A percentile compares a stretch with the other conserved stretches of the same genome.
Evolutionary conservation across 768 basidiomycete species (phyloP).

Genomic region (Filobasidium floriforme): DNA sequence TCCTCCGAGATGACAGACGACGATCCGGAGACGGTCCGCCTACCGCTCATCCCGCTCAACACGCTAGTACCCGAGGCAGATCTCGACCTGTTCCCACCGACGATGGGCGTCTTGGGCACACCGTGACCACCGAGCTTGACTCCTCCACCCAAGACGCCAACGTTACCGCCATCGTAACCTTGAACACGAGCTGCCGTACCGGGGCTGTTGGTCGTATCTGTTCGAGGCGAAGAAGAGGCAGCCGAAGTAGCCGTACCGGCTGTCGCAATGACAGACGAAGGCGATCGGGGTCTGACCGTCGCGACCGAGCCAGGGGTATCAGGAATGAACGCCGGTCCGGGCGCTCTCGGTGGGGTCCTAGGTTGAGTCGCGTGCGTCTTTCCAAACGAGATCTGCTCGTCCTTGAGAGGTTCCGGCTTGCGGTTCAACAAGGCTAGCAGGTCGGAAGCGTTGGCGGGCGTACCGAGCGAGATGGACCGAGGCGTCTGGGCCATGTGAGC

Average conservation of each 20-base stretch:
- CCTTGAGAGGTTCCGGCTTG: background rate
- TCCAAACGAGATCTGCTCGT: slow-evolving; percentile 1
- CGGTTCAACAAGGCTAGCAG: slow-evolving; percentile 7
- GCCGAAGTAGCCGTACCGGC: background rate
- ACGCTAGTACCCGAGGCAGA: slow-evolving; percentile 3
- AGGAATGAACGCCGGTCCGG: background rate
- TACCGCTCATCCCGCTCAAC: background rate
- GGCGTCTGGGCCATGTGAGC: background rate
- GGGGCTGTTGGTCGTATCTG: slow-evolving; percentile 24
- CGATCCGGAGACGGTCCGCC: background rate
- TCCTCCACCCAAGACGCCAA: slow-evolving; percentile 46
- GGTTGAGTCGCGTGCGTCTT: background rate
- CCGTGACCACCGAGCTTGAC: slow-evolving; percentile 44
- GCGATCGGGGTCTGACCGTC: background rate
- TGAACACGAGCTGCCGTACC: slow-evolving; percentile 27
- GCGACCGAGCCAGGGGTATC: slow-evolving; percentile 3
- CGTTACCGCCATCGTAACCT: slow-evolving; percentile 46
- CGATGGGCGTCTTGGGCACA: slow-evolving; percentile 4
- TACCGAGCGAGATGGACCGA: background rate
- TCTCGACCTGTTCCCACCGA: background rate
- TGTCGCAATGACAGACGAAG: background rate
- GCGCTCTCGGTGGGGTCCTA: background rate
- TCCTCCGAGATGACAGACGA: slow-evolving; percentile 12
- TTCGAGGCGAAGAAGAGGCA: background rate
- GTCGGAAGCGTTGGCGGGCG: slow-evolving; percentile 4